A percentile compares a stretch with the other conserved stretches of the same genome.
These are phyloP conservation scores for Fusarium mangiferae DNA, from an alignment of 2,329 filamentous ascomycete genomes.

Conservation along the genomic window DNA sequence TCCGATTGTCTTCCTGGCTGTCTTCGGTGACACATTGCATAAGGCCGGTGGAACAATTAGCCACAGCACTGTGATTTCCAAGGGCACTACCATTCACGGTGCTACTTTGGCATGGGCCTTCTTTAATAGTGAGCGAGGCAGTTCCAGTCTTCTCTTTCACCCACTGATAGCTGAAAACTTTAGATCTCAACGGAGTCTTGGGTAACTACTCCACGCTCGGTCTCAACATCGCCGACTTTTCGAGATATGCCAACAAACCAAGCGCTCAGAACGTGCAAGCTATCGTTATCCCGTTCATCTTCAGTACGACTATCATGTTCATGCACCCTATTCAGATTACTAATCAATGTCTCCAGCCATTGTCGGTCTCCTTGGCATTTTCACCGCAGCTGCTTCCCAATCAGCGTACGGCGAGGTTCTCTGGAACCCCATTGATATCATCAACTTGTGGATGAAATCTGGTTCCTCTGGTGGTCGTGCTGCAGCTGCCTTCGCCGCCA, in stretches of 20 bases:
- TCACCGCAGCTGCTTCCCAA: constrained; percentile 5
- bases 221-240: constrained; percentile 8
- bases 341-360: not conserved
- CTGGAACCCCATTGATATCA: constrained; percentile 6
- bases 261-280: constrained; percentile 9
- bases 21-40: constrained; percentile 2
- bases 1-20: not conserved
- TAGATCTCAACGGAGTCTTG: constrained; percentile 9
- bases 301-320: not conserved
- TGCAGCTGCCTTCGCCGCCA: constrained; percentile 6
- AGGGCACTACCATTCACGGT: constrained; percentile 5
- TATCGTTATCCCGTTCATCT: constrained; percentile 3
- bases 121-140: not conserved
- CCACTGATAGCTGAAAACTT: not conserved
- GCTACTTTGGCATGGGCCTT: constrained; percentile 5
- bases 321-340: not conserved
- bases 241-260: constrained; percentile 9
- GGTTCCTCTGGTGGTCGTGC: not conserved
- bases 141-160: not conserved
- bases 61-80: not conserved
- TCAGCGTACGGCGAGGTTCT: not conserved
- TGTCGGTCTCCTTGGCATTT: constrained; percentile 4
- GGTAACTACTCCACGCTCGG: constrained; percentile 7
- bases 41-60: constrained; percentile 1
- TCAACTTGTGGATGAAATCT: constrained; percentile 2